Evolutionary conservation across 1,284 basidiomycete genomes (phyloP).

Genomic region (Hymenochaete sp.): DNA sequence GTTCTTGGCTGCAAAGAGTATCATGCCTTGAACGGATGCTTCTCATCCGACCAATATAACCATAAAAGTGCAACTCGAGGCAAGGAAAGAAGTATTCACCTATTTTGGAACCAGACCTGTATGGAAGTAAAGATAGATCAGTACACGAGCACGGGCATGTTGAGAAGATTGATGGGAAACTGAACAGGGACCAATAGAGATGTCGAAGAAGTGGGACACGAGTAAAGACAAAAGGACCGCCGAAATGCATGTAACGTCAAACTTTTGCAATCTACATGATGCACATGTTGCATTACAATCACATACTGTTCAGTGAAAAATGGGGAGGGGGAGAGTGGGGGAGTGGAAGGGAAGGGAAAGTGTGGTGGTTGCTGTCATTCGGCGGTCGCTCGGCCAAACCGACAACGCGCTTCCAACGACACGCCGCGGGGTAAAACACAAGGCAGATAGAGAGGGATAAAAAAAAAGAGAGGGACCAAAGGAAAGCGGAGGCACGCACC

Average conservation of each 20-base stretch:
- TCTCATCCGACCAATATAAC: not conserved
- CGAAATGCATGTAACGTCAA: not conserved
- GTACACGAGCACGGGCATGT: not conserved
- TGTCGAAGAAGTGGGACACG: not conserved
- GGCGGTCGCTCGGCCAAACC: no score
- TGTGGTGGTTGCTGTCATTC: no score
- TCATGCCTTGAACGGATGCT: not conserved
- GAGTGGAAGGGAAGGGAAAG: not conserved
- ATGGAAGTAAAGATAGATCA: not conserved
- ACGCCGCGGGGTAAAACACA: no score
- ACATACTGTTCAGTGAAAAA: not conserved
- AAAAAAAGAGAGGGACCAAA: slow-evolving; percentile 2
- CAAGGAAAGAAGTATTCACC: slow-evolving; percentile 36
- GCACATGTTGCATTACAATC: not conserved
- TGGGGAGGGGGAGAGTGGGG: not conserved
- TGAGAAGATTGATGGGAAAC: slow-evolving; percentile 1
- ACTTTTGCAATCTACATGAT: no score
- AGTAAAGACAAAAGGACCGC: not conserved
- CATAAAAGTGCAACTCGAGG: no score
- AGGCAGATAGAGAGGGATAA: slow-evolving; percentile 1
- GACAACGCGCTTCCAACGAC: no score
- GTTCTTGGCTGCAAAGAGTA: not conserved
- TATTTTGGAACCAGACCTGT: slow-evolving; percentile 88
- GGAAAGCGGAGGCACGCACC: slow-evolving; percentile 39
- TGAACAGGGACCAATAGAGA: not conserved